Evolutionary conservation across 768 basidiomycete genomes (phyloP).

Genomic region (Panellus pusillus): DNA sequence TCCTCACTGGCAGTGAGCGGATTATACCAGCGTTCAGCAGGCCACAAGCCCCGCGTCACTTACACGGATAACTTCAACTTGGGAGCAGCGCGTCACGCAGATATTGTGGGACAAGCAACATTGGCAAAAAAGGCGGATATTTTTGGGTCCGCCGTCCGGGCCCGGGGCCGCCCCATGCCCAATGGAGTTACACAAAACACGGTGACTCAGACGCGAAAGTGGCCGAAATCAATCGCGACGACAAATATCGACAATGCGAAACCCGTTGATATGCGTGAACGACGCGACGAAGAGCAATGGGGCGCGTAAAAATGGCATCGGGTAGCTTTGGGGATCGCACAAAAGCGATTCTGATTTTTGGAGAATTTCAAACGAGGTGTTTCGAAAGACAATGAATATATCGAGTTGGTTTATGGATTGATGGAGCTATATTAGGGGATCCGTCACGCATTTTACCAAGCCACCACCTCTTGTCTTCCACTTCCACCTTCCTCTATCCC

Average conservation of each 20-base stretch:
- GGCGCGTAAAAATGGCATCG: neutral
- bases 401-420: constrained; percentile 7
- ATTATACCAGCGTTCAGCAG: too few species aligned
- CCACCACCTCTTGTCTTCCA: neutral
- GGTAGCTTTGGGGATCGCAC: fast-evolving
- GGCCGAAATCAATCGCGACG: constrained; percentile 8
- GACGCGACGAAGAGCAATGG: neutral
- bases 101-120: too few species aligned
- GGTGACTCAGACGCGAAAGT: too few species aligned
- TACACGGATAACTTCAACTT: too few species aligned
- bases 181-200: too few species aligned
- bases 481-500: constrained; percentile 5
- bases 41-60: too few species aligned
- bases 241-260: constrained; percentile 3
- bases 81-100: too few species aligned
- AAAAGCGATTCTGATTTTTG: neutral
- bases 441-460: constrained; percentile 10
- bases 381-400: neutral
- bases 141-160: too few species aligned
- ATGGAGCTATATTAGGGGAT: constrained; percentile 10
- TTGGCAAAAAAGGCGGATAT: too few species aligned
- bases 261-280: neutral
- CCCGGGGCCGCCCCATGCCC: too few species aligned
- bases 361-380: neutral
- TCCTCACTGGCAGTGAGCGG: too few species aligned